Conservation (phyloP, 192 early-diverging fungal species). For the Dispira simplex region DNA sequence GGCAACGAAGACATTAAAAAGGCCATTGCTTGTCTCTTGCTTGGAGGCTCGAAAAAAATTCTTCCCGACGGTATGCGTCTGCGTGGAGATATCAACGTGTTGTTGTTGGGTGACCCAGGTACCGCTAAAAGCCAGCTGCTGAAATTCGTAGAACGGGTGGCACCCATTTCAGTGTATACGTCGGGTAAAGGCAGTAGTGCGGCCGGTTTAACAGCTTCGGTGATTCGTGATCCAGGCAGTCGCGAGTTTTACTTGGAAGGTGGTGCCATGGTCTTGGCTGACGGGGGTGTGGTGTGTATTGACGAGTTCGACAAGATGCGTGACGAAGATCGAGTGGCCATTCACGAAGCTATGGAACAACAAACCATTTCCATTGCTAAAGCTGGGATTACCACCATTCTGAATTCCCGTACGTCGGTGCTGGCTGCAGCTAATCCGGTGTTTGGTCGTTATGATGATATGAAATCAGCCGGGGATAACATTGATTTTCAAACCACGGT, state of each 20-base stretch:
- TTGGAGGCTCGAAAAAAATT: conserved; percentile 92
- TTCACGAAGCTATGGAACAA: conserved; percentile 99
- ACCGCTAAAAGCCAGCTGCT: conserved; percentile 97
- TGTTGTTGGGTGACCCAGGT: conserved; percentile 95
- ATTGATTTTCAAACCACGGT: conserved; percentile 99
- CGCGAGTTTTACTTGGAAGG: conserved; percentile 96
- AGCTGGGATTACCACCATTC: conserved; percentile 97
- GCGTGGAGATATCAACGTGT: conserved; percentile 95
- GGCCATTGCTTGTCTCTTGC: conserved; percentile 84
- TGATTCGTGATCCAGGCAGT: conserved; percentile 78
- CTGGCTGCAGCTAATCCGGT: conserved; percentile 97
- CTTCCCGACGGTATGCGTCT: conserved; percentile 94
- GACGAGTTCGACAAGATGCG: conserved; percentile 99
- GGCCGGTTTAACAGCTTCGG: conserved; percentile 96
- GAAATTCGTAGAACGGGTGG: conserved; percentile 96
- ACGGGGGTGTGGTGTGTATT: conserved; percentile 98
- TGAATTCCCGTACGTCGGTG: conserved; percentile 94
- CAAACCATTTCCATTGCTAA: conserved; percentile 99
- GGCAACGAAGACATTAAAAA: conserved; percentile 96
- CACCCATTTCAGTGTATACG: conserved; percentile 97
- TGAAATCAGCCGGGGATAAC: conserved; percentile 96
- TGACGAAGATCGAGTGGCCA: conserved; percentile 97
- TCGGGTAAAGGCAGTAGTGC: conserved; percentile 98
- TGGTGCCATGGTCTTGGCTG: conserved; percentile 97
- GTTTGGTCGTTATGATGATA: conserved; percentile 97